Conservation (phyloP, 1,284 basidiomycete genomes). For the Taiwanofungus camphoratus region DNA sequence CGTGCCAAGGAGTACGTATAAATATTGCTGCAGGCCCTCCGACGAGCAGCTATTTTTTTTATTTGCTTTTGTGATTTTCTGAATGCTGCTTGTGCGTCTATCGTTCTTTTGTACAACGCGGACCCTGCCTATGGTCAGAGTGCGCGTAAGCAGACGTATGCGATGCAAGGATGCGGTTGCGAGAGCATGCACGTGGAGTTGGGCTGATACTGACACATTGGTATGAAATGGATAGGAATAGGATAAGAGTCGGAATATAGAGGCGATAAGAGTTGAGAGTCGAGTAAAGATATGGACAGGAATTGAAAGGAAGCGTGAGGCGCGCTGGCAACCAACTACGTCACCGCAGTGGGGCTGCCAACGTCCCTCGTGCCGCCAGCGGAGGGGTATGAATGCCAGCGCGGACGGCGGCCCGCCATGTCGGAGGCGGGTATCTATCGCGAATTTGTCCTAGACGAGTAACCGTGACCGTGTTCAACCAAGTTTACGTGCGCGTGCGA, state of each 20-base stretch:
- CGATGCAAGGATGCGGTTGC: conserved; percentile 23
- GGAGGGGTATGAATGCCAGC: conserved; percentile 44
- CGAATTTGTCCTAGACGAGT: conserved; percentile 37
- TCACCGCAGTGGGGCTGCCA: conserved; percentile 9
- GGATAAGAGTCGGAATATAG: conserved; percentile 10
- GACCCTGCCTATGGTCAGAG: conserved; percentile 7
- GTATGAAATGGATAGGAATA: conserved; percentile 15
- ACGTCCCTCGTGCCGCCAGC: conserved; percentile 14
- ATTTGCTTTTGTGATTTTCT: conserved; percentile 24
- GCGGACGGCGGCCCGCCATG: conserved; percentile 30
- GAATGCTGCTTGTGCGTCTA: conserved; percentile 28
- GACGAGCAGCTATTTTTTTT: conserved; percentile 24
- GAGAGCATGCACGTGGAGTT: conserved; percentile 38
- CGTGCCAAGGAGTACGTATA: conserved; percentile 21
- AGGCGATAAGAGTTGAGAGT: conserved; percentile 16
- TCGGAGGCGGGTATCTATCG: conserved; percentile 24
- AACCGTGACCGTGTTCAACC: conserved; percentile 20
- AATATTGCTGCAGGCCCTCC: conserved; percentile 37
- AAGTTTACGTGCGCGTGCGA: conserved; percentile 13
- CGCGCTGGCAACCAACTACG: conserved; percentile 12
- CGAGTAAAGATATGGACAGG: conserved; percentile 19
- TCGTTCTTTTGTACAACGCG: conserved; percentile 30
- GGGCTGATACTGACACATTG: conserved; percentile 40
- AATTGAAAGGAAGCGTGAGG: conserved; percentile 14
- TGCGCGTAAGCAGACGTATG: conserved; percentile 13